Conservation (phyloP, 2,329 filamentous ascomycete species). For the Diaporthe humulicola region DNA sequence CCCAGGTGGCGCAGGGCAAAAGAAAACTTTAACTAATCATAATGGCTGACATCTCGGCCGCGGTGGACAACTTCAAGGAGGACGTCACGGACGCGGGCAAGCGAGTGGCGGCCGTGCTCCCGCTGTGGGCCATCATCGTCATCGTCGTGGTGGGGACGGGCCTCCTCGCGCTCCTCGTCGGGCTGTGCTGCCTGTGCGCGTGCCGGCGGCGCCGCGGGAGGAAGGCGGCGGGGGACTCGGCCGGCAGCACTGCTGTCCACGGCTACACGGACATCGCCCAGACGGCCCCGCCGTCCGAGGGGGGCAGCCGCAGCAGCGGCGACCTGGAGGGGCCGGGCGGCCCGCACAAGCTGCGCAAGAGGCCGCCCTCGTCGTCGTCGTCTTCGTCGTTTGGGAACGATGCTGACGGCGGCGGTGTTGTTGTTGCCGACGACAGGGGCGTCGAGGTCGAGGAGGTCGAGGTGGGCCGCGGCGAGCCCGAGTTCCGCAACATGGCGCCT, state of each 20-base stretch:
- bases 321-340: constrained; percentile 10
- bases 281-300: constrained; percentile 1
- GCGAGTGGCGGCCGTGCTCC: constrained; percentile 41
- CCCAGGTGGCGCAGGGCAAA: not conserved
- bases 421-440: not conserved
- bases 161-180: constrained; percentile 60
- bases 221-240: constrained; percentile 4
- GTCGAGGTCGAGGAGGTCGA: constrained; percentile 12
- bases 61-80: not conserved
- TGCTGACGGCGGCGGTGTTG: not conserved
- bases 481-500: constrained; percentile 39
- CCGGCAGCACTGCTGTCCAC: not conserved
- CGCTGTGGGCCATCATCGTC: constrained; percentile 54
- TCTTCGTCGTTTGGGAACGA: not conserved
- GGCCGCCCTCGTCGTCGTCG: not conserved
- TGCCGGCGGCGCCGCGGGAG: constrained; percentile 38
- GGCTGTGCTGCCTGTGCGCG: constrained; percentile 49
- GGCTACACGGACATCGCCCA: not conserved
- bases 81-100: not conserved
- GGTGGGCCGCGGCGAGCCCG: constrained; percentile 34
- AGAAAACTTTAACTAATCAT: not conserved
- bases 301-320: constrained; percentile 27
- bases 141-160: constrained; percentile 63
- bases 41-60: constrained; percentile 6
- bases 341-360: constrained; percentile 32